A percentile compares a stretch with the other conserved stretches of the same genome.
Evolutionary conservation across 768 basidiomycete species (phyloP).

Genomic region (Arthromyces matolae): DNA sequence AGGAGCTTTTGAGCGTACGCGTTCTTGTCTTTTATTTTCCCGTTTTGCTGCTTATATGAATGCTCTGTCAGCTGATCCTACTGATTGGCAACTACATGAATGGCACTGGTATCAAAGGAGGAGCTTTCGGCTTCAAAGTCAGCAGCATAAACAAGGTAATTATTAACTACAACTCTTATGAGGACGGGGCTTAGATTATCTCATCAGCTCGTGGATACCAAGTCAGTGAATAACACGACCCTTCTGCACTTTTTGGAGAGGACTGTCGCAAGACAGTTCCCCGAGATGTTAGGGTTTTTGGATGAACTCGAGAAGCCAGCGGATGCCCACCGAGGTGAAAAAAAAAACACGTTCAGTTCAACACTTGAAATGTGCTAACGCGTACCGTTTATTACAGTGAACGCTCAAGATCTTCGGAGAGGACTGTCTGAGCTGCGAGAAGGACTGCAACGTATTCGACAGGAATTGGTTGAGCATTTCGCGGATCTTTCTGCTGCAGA

Average conservation of each 20-base stretch:
- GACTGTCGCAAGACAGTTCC: slow-evolving; percentile 84
- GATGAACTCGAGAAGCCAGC: slow-evolving; percentile 87
- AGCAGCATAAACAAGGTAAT: slow-evolving; percentile 94
- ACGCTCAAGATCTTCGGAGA: slow-evolving; percentile 81
- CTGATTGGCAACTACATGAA: slow-evolving; percentile 99
- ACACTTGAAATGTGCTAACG: no score
- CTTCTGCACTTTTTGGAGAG: slow-evolving; percentile 92
- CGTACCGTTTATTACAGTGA: slow-evolving; percentile 57
- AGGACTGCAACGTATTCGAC: slow-evolving; percentile 74
- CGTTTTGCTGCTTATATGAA: background rate
- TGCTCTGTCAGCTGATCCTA: slow-evolving; percentile 66
- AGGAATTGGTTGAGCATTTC: slow-evolving; percentile 80
- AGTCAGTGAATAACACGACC: slow-evolving; percentile 91
- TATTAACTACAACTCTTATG: background rate
- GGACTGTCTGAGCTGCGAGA: slow-evolving; percentile 68
- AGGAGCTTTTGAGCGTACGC: slow-evolving; percentile 80
- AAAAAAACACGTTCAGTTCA: no score
- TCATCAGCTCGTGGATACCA: slow-evolving; percentile 89
- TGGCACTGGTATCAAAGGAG: slow-evolving; percentile 91
- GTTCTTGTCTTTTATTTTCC: background rate
- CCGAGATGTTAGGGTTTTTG: slow-evolving; percentile 80
- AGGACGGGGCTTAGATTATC: background rate
- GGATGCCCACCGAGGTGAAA: slow-evolving; percentile 85
- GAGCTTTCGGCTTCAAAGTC: slow-evolving; percentile 94
- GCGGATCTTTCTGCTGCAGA: slow-evolving; percentile 67